Evolutionary conservation across 805 yeast species (phyloP), one percentile per base, ranked within the genome.

Genomic region (Lachancea fermentati): DNA sequence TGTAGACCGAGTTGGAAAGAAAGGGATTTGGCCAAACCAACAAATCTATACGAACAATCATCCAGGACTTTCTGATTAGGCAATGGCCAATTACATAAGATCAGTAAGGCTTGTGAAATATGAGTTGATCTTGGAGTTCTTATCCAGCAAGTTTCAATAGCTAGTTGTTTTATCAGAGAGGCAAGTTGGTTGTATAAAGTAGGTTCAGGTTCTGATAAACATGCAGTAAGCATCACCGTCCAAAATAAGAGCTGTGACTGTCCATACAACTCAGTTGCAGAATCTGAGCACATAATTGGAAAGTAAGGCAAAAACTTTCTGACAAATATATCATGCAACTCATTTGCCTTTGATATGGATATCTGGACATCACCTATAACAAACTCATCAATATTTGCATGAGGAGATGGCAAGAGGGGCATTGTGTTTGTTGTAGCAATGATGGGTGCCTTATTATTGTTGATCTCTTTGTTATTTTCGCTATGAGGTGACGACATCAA

Each of bases 51-150:
- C 2, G 95, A 83, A 56, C 93, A 82, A 57, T 89, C 97, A 63
- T 89, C 97, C 44, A 89, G 68, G 14, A 89, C 91, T 55, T 88
- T 89, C 55, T 85, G 89, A 54, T 88, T 88, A 0, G 97, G 97
- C 33, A 89, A 62, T 0, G 96, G 96, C 97, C 97, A 89, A 12
- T 79, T 78, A 19, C 89, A 78, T 19, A 89, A 67, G n/a, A 89
- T 81, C 18, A 89, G 65, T 30, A 89, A 67, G 0, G 96, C 95
- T 57, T 89, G 97, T 5, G 89, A 86, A 30, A 89, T 89, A 59
- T 89, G 96, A 0, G 96, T 85, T 2, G 95, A 85, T 55, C 97
- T 72, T 2, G 97, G 96, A 0, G 97, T 89, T 42, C 89, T 69
- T 36, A 88, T 78, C 94, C 96, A 86, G 63, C 96, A 87, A 0